Percentiles rank a stretch among this genome's conserved stretches.
phyloP scores from a whole-genome alignment of 495 filamentous ascomycete genomes.

The Aspergillus kassunensis region DNA sequence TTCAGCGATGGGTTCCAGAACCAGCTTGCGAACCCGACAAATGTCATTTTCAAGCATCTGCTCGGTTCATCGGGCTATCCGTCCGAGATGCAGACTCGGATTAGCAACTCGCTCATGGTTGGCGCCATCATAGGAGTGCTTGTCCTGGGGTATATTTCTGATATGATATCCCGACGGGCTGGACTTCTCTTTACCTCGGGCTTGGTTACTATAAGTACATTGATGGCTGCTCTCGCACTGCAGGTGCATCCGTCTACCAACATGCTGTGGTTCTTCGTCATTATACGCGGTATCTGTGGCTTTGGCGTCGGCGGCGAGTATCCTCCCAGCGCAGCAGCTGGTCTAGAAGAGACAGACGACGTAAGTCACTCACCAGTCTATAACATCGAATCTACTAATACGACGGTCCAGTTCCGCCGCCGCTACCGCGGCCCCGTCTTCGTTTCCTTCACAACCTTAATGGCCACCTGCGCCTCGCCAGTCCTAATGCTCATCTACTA shows the following conservation, averaged over 20 bases:
- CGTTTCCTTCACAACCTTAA: conserved; percentile 34
- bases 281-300: conserved; percentile 30
- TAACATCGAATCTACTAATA: neutral
- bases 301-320: conserved; percentile 37
- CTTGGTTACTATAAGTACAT: conserved; percentile 28
- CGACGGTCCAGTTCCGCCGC: conserved; percentile 15
- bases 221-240: conserved; percentile 34
- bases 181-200: conserved; percentile 33
- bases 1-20: conserved; percentile 39
- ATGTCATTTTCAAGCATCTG: conserved; percentile 35
- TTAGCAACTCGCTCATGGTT: conserved; percentile 31
- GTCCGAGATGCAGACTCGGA: conserved; percentile 33
- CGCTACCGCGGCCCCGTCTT: conserved; percentile 31
- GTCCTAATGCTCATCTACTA: conserved; percentile 35
- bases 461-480: conserved; percentile 31
- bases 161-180: conserved; percentile 29
- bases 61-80: conserved; percentile 25
- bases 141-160: conserved; percentile 28
- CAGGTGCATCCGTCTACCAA: conserved; percentile 27
- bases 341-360: conserved; percentile 31
- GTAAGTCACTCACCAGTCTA: conserved; percentile 10
- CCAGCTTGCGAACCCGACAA: conserved; percentile 31
- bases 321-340: conserved; percentile 33
- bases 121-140: conserved; percentile 36
- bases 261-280: conserved; percentile 36